Percentiles rank a stretch among this genome's conserved stretches.
Conservation (phyloP, 1,284 basidiomycete genomes). For the Heterobasidion occidentale region DNA sequence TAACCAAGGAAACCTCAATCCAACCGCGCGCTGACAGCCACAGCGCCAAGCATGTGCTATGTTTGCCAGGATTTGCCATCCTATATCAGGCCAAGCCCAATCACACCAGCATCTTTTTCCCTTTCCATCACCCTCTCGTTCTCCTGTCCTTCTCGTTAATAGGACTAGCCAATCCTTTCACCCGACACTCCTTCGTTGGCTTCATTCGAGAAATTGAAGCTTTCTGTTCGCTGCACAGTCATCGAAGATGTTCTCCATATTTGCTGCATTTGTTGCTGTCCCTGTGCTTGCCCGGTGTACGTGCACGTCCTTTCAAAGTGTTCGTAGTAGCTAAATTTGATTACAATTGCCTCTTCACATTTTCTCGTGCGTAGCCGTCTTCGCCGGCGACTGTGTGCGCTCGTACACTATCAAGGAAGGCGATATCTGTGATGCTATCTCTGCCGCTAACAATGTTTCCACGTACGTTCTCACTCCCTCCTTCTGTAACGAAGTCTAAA, state of each 20-base stretch:
- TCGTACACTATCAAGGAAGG: conserved; percentile 49
- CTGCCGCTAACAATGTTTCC: conserved; percentile 53
- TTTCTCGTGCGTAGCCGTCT: conserved; percentile 23
- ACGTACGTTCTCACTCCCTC: conserved; percentile 35
- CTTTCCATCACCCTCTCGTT: conserved; percentile 13
- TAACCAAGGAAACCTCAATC: not conserved
- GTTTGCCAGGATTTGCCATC: not conserved
- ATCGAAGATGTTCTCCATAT: not conserved
- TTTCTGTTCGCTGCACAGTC: not conserved
- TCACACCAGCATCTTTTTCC: conserved; percentile 16
- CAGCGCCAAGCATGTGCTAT: not conserved
- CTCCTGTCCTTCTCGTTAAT: not conserved
- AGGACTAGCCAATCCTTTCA: not conserved
- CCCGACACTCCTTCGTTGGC: not conserved
- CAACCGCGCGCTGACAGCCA: not conserved
- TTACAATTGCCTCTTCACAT: conserved; percentile 1
- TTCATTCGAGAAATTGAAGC: not conserved
- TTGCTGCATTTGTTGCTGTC: conserved; percentile 30
- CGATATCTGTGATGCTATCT: conserved; percentile 66
- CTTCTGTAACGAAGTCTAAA: not conserved
- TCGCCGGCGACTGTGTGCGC: conserved; percentile 46
- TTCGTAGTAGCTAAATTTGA: not conserved
- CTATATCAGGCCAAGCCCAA: not conserved
- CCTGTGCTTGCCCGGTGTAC: conserved; percentile 35
- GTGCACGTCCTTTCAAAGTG: conserved; percentile 9